Conservation (phyloP, 2,329 filamentous ascomycete genomes). For the Calonectria naviculata region DNA sequence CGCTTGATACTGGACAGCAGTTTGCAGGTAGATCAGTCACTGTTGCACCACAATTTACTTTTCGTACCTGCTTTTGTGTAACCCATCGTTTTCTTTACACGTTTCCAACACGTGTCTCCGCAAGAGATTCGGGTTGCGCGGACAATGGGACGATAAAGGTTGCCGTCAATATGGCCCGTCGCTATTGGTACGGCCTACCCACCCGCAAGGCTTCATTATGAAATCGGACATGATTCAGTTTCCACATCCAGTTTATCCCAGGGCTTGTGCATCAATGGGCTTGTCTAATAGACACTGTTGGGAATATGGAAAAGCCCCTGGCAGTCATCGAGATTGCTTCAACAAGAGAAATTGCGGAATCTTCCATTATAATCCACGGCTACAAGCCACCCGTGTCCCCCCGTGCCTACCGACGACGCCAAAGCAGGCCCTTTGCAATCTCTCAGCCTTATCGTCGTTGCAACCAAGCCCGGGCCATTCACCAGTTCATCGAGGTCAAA, state of each 20-base stretch:
- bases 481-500: slow-evolving; percentile 7
- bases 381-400: neutral
- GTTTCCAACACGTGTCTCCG: neutral
- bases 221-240: neutral
- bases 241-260: too few relatives aligned
- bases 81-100: neutral
- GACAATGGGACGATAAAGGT: neutral
- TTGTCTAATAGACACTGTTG: neutral
- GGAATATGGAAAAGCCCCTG: neutral
- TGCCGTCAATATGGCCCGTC: neutral
- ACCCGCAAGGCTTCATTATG: neutral
- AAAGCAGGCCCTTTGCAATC: neutral
- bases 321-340: neutral
- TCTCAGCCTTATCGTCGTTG: neutral
- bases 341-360: neutral
- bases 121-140: too few relatives aligned
- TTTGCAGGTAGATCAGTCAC: neutral
- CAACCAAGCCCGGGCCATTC: neutral
- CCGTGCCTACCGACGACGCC: too few relatives aligned
- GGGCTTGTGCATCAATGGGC: neutral
- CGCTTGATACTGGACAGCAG: neutral
- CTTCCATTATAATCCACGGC: too few relatives aligned
- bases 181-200: neutral
- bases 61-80: neutral
- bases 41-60: slow-evolving; percentile 1